Evolutionary conservation across 345 rosid species (phyloP), one percentile per base, ranked within the genome.

Genomic region (Populus deltoides): DNA sequence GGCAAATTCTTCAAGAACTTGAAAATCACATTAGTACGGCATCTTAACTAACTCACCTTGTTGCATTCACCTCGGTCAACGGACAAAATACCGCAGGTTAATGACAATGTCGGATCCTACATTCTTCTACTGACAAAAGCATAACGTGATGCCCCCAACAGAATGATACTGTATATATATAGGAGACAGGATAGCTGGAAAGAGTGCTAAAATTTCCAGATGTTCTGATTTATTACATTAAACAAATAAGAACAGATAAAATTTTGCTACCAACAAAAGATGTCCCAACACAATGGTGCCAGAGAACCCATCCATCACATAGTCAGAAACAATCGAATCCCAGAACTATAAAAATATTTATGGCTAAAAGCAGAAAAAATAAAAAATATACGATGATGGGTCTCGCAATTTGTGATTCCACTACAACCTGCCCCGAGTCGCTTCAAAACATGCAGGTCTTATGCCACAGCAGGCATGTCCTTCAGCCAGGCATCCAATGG

Each of bases 391-490:
- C 45, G 74, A 29, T 38, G 33, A 82, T 49, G 18, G 22, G 66
- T 68, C 16, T 25, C 71, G 45, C 68, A 73, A 74, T n/a, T 45
- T 47, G 59, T 70, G 66, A 57, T 67, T 80, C 80, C 45, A 78
- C 76, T 45, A 55, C 76, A 63, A 51, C 73, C 79, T 22, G 31
- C 18, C 61, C 8, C 66, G 27, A 24, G 51, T 39, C 57, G 33
- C 71, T 66, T 41, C 36, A 45, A 47, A 18, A 29, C 18, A 41
- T 20, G 11, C n/a, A 69, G 57, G 33, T 20, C 36, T 70, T 66
- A 80, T 18, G 79, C 83, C 70, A 80, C 67, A 18, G 79, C 79
- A 47, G 79, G 83, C 83, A 80, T 80, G 72, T 75, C 83, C 79
- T 80, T 80, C 62, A 80, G 38, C 83, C 83, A 80, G 38, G 75